These are phyloP conservation scores for Macrophomina pseudophaseolina DNA, from an alignment of 2,329 filamentous ascomycete genomes.

Conservation along the genomic window DNA sequence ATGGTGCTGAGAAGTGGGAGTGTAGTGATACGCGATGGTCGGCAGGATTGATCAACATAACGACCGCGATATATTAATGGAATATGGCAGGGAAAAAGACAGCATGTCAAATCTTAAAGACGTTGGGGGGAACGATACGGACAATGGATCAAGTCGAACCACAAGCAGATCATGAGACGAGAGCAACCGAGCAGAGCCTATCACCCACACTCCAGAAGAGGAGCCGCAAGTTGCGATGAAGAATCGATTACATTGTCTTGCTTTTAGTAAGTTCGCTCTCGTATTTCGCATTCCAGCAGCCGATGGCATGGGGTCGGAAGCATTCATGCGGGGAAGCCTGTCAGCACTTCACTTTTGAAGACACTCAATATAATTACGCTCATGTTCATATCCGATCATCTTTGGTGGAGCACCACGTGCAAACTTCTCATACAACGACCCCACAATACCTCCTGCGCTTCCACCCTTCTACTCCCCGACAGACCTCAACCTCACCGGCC, in stretches of 20 bases:
- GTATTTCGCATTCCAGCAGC: not conserved
- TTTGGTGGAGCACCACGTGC: too few species aligned
- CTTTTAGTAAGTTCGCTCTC: slow-evolving; percentile 25
- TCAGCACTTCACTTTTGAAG: not conserved
- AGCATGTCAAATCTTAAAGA: not conserved
- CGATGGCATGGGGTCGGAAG: too few species aligned
- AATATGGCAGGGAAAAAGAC: not conserved
- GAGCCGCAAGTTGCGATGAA: slow-evolving; percentile 30
- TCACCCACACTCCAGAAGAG: slow-evolving; percentile 26
- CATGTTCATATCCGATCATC: too few species aligned
- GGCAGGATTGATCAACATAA: not conserved
- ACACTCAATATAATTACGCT: too few species aligned
- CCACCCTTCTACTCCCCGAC: slow-evolving; percentile 53
- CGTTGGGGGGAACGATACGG: slow-evolving; percentile 8
- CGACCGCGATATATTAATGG: not conserved
- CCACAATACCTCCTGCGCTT: slow-evolving; percentile 57
- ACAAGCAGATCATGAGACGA: not conserved
- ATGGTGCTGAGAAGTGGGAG: not conserved
- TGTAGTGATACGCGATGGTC: not conserved
- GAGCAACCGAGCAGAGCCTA: not conserved
- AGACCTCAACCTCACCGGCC: slow-evolving; percentile 52
- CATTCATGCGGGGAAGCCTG: too few species aligned
- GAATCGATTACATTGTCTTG: slow-evolving; percentile 29
- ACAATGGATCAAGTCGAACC: not conserved
- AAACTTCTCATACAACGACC: slow-evolving; percentile 37